Evolutionary conservation across 495 filamentous ascomycete species (phyloP).

Genomic region (Aspergillus sclerotioniger): DNA sequence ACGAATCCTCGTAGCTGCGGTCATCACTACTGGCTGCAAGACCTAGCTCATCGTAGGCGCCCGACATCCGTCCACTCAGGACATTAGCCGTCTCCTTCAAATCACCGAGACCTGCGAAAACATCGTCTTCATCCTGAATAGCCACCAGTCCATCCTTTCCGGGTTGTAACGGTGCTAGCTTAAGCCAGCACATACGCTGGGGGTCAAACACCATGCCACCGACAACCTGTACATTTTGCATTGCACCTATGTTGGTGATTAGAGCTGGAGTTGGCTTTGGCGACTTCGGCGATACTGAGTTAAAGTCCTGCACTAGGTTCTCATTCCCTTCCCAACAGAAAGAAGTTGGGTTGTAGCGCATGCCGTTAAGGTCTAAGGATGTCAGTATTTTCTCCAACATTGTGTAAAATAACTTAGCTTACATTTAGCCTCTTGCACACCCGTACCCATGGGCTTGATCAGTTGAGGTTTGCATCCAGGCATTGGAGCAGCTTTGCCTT

Average conservation of each 20-base stretch:
- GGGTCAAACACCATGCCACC: conserved; percentile 98
- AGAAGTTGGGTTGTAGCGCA: conserved; percentile 85
- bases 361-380: conserved; percentile 75
- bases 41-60: conserved; percentile 32
- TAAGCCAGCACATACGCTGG: conserved; percentile 92
- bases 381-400: conserved; percentile 12
- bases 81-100: conserved; percentile 58
- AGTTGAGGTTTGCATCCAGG: conserved; percentile 64
- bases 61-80: conserved; percentile 28
- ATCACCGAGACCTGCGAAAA: conserved; percentile 75
- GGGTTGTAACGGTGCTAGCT: conserved; percentile 51
- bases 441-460: conserved; percentile 67
- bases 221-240: conserved; percentile 80
- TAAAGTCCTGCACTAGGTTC: conserved; percentile 73
- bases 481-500: conserved; percentile 47
- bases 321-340: conserved; percentile 97
- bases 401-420: conserved; percentile 36
- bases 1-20: conserved; percentile 47
- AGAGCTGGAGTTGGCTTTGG: conserved; percentile 81
- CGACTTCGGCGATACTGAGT: conserved; percentile 48
- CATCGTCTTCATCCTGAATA: conserved; percentile 61
- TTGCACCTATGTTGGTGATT: conserved; percentile 78
- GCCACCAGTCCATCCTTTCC: conserved; percentile 26
- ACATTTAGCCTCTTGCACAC: conserved; percentile 64
- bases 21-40: conserved; percentile 47